Evolutionary conservation across 208 protist species (phyloP).

Genomic region (Vickermania spadyakhi): DNA sequence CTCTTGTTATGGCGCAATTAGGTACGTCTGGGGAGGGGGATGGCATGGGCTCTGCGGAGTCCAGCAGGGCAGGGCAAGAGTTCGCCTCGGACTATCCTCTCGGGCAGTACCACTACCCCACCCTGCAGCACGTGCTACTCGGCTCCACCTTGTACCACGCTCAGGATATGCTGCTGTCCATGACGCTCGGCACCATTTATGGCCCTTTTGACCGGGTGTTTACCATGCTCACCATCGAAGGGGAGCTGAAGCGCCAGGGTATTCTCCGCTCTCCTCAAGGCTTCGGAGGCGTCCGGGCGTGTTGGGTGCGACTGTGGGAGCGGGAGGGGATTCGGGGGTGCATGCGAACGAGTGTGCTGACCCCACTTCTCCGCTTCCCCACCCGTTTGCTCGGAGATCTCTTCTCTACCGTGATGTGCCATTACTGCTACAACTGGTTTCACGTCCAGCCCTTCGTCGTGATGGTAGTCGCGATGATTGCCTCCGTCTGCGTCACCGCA

Average conservation of each 20-base stretch:
- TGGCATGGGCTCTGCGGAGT: too few species aligned
- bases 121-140: background rate
- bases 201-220: constrained; percentile 15
- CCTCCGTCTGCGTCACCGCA: constrained; percentile 15
- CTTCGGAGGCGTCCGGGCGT: constrained; percentile 18
- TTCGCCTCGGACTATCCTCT: background rate
- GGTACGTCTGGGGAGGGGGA: too few species aligned
- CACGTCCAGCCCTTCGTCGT: constrained; percentile 21
- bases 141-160: background rate
- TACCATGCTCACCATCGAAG: constrained; percentile 20
- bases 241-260: constrained; percentile 18
- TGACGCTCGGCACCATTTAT: constrained; percentile 1
- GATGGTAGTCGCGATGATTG: constrained; percentile 34
- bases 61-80: too few species aligned
- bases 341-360: constrained; percentile 53
- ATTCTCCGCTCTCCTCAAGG: constrained; percentile 14
- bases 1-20: too few species aligned
- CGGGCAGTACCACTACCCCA: background rate
- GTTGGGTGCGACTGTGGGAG: constrained; percentile 31
- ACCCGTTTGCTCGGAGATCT: constrained; percentile 43
- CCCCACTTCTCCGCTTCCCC: constrained; percentile 48
- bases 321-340: constrained; percentile 47
- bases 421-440: background rate
- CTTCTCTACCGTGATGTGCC: constrained; percentile 34
- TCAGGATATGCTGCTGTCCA: background rate